Percentiles rank a stretch among this genome's conserved stretches.
Evolutionary conservation across 371 early-diverging fungal species (phyloP).

Genomic region (Capillidium rhysosporum): DNA sequence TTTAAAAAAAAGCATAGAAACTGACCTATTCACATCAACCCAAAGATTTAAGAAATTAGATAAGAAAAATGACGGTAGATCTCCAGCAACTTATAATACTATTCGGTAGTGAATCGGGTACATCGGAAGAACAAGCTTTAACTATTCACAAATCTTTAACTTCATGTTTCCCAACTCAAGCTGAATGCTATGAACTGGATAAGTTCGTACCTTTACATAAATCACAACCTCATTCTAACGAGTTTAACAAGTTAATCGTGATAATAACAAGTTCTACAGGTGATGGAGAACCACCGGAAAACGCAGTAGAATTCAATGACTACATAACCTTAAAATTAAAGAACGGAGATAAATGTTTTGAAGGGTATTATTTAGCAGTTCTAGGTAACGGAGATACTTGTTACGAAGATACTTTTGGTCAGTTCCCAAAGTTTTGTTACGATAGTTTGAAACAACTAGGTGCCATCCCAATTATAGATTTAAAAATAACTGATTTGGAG

Average conservation of each 20-base stretch:
- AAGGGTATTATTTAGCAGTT: neutral
- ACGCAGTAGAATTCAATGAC: constrained; percentile 47
- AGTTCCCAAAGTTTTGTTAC: neutral
- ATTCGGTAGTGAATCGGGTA: constrained; percentile 3
- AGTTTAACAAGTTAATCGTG: constrained; percentile 29
- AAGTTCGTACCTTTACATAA: neutral
- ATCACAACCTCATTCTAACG: neutral
- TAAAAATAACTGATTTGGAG: neutral
- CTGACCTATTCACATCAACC: too few species aligned
- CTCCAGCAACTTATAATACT: constrained; percentile 18
- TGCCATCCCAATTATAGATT: neutral
- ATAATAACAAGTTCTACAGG: constrained; percentile 82
- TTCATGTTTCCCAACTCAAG: neutral
- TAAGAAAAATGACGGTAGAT: too few species aligned
- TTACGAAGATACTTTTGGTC: constrained; percentile 7
- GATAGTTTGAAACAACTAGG: neutral
- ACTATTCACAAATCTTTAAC: neutral
- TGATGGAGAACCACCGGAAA: constrained; percentile 91
- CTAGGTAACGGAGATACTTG: constrained; percentile 3
- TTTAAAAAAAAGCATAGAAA: too few species aligned
- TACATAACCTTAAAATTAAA: neutral
- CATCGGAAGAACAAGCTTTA: neutral
- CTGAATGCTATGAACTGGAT: neutral
- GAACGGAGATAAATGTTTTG: neutral
- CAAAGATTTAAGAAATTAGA: too few species aligned